phyloP scores from a whole-genome alignment of 192 early-diverging fungal genomes.

The Oehlia diaphana region DNA sequence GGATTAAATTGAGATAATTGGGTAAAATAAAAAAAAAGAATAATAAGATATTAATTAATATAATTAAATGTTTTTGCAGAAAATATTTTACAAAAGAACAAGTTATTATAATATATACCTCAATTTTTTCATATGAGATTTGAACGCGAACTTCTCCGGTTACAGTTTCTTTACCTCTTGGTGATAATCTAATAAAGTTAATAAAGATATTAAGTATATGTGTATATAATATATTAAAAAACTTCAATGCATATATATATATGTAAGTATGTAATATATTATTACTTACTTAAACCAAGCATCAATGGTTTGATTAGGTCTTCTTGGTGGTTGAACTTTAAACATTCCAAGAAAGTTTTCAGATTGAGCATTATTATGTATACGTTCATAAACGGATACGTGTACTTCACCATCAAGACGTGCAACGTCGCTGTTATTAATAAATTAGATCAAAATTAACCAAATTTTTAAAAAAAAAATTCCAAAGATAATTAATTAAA shows the following conservation, averaged over 20 bases:
- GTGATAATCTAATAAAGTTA: conserved; percentile 10
- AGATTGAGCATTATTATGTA: conserved; percentile 27
- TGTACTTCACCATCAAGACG: conserved; percentile 24
- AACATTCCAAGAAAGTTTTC: conserved; percentile 48
- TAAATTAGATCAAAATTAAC: neutral
- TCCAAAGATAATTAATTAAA: neutral
- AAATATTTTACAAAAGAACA: too few relatives aligned
- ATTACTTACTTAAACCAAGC: conserved; percentile 39
- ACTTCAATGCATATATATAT: neutral
- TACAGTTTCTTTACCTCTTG: conserved; percentile 25
- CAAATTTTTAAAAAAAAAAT: neutral
- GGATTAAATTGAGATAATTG: too few relatives aligned
- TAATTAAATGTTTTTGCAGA: neutral
- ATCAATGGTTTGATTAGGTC: conserved; percentile 46
- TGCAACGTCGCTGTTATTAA: conserved; percentile 20
- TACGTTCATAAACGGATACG: conserved; percentile 24
- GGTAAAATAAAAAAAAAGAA: neutral
- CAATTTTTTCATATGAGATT: conserved; percentile 36
- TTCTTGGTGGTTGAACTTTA: conserved; percentile 42
- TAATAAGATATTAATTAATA: neutral
- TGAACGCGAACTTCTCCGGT: conserved; percentile 53
- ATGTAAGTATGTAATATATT: neutral
- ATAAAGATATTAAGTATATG: neutral
- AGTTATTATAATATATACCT: conserved; percentile 12
- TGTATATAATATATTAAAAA: neutral